These are phyloP conservation scores for Chytriomyces sp. DNA, from an alignment of 192 early-diverging fungal species.

Conservation along the genomic window DNA sequence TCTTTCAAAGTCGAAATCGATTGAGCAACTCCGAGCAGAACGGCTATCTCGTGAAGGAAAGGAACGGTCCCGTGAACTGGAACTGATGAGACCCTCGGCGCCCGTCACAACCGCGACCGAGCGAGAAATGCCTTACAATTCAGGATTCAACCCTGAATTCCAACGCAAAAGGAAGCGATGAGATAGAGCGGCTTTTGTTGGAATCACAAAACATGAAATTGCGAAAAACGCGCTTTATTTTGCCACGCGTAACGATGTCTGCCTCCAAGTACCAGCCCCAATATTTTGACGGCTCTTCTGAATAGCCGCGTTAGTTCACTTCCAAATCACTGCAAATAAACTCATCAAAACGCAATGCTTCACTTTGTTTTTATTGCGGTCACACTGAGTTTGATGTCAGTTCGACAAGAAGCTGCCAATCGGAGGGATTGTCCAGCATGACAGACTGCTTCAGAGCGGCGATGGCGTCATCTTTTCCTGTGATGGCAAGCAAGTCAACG, in stretches of 20 bases:
- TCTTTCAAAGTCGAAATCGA: conserved; percentile 16
- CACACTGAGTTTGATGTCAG: conserved; percentile 50
- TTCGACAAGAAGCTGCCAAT: conserved; percentile 64
- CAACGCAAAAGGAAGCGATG: not conserved
- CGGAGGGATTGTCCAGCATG: conserved; percentile 64
- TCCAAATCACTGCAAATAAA: too few relatives aligned
- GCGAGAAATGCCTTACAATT: conserved; percentile 29
- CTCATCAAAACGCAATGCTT: too few relatives aligned
- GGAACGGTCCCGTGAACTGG: conserved; percentile 33
- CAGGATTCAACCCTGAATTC: conserved; percentile 43
- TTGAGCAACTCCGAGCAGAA: conserved; percentile 46
- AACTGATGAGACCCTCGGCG: conserved; percentile 26
- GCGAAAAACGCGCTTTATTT: not conserved
- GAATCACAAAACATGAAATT: too few relatives aligned
- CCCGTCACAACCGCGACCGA: conserved; percentile 22
- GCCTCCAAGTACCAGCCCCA: too few relatives aligned
- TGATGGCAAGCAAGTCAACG: not conserved
- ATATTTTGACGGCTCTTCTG: too few relatives aligned
- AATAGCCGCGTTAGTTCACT: too few relatives aligned
- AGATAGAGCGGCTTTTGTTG: too few relatives aligned
- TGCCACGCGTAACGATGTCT: not conserved
- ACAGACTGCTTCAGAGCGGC: conserved; percentile 64
- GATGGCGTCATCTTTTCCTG: conserved; percentile 68
- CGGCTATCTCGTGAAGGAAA: conserved; percentile 34
- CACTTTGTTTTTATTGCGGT: too few relatives aligned